Percentiles rank a stretch among this genome's conserved stretches.
These are phyloP conservation scores for Saccharum officinarum DNA, from an alignment of 176 grass and related monocot genomes.

Conservation along the genomic window DNA sequence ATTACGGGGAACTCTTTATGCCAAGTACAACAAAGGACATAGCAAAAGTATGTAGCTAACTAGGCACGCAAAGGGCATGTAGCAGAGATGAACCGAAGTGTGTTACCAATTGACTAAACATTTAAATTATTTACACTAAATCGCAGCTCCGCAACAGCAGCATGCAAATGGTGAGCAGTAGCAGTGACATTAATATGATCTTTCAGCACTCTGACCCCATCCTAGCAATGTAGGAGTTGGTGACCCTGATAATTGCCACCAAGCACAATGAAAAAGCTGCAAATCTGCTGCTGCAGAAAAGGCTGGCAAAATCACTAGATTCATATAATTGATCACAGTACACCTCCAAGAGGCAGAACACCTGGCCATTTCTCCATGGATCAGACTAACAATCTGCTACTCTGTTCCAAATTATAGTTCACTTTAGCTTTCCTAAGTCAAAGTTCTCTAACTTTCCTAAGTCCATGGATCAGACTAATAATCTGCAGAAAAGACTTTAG, in stretches of 20 bases:
- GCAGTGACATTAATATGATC: conserved; percentile 36
- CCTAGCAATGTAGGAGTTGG: conserved; percentile 57
- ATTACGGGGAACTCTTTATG: conserved; percentile 27
- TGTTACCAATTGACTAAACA: conserved; percentile 11
- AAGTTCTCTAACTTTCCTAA: neutral
- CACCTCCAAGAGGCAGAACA: conserved; percentile 39
- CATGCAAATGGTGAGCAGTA: conserved; percentile 31
- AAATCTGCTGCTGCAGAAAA: conserved; percentile 53
- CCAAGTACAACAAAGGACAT: conserved; percentile 20
- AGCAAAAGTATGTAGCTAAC: conserved; percentile 31
- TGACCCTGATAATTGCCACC: conserved; percentile 61
- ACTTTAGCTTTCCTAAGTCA: neutral
- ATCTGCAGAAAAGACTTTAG: no score
- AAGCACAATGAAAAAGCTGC: conserved; percentile 52
- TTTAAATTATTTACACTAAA: conserved; percentile 29
- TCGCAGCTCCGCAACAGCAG: conserved; percentile 37
- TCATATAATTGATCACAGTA: conserved; percentile 72
- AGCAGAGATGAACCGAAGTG: conserved; percentile 30
- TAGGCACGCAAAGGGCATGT: conserved; percentile 10
- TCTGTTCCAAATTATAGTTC: neutral
- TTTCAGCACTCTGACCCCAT: conserved; percentile 48
- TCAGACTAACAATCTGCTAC: conserved; percentile 28
- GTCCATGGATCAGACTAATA: neutral
- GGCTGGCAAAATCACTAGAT: conserved; percentile 49
- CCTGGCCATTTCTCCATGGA: conserved; percentile 16